phyloP scores from a whole-genome alignment of 208 protist genomes.

The Angomonas deanei region DNA sequence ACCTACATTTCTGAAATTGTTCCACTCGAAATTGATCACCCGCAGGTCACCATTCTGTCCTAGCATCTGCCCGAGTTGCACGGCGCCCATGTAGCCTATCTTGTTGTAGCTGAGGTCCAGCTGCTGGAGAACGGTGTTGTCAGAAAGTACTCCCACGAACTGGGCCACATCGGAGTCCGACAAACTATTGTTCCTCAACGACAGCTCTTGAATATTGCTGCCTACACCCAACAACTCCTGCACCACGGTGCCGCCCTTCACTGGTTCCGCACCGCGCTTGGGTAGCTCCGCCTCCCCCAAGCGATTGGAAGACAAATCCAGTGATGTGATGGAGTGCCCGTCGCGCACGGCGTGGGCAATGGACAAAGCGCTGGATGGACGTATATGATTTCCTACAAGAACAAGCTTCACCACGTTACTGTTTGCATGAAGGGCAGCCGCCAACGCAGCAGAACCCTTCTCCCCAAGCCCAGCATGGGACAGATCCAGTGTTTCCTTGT shows the following conservation, averaged over 20 bases:
- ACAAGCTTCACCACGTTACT: constrained; percentile 47
- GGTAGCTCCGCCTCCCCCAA: constrained; percentile 46
- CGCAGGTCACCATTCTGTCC: constrained; percentile 78
- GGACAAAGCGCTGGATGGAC: constrained; percentile 49
- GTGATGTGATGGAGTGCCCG: constrained; percentile 32
- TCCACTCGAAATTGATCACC: constrained; percentile 87
- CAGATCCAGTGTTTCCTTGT: constrained; percentile 59
- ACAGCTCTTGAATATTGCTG: constrained; percentile 44
- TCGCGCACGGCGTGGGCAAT: constrained; percentile 62
- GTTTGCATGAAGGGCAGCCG: constrained; percentile 70
- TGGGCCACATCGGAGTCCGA: constrained; percentile 61
- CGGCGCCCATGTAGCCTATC: constrained; percentile 69
- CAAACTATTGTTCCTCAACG: constrained; percentile 67
- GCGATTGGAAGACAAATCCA: constrained; percentile 77
- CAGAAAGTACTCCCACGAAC: constrained; percentile 62
- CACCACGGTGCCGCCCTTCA: constrained; percentile 49
- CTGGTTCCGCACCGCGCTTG: neutral
- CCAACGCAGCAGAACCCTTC: constrained; percentile 68
- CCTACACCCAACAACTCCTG: constrained; percentile 51
- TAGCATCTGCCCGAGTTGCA: constrained; percentile 67
- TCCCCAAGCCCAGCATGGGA: constrained; percentile 60
- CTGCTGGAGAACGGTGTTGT: constrained; percentile 70
- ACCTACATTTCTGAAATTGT: constrained; percentile 64
- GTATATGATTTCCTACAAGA: constrained; percentile 77
- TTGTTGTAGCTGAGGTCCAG: constrained; percentile 88